A percentile compares a stretch with the other conserved stretches of the same genome.
Evolutionary conservation across 225 moss, liverwort and hornwort species (phyloP).

Genomic region (Polytrichum commune): DNA sequence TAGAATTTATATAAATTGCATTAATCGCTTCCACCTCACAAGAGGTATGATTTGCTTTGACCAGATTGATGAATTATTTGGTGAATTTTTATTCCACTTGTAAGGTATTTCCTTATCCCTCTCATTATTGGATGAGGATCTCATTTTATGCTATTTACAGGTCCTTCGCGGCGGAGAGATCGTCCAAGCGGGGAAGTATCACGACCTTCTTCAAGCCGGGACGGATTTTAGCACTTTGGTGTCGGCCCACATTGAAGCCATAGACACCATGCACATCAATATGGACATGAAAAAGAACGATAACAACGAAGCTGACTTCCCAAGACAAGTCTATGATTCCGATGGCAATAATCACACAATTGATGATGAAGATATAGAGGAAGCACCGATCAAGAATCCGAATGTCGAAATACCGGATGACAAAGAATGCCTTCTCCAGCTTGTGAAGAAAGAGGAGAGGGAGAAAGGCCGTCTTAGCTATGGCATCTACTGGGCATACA

Average conservation of each 20-base stretch:
- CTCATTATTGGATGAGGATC: background rate
- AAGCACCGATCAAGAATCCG: background rate
- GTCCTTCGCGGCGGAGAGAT: constrained; percentile 61
- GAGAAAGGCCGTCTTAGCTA: constrained; percentile 28
- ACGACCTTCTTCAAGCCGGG: constrained; percentile 53
- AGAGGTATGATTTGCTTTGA: no score
- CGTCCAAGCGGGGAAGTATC: constrained; percentile 65
- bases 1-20: no score
- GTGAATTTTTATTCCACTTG: no score
- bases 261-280: constrained; percentile 33
- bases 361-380: background rate
- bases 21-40: no score
- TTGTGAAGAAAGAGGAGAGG: constrained; percentile 36
- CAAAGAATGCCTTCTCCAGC: constrained; percentile 4
- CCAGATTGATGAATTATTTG: no score
- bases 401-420: constrained; percentile 4
- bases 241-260: constrained; percentile 38
- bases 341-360: background rate
- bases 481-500: constrained; percentile 42
- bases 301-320: background rate
- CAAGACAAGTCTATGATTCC: background rate
- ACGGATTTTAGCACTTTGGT: constrained; percentile 56
- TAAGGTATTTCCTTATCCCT: background rate
- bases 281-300: background rate
- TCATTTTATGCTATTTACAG: constrained; percentile 9